Conservation (phyloP, 176 grass and related monocot genomes). For the Oryza brachyantha region DNA sequence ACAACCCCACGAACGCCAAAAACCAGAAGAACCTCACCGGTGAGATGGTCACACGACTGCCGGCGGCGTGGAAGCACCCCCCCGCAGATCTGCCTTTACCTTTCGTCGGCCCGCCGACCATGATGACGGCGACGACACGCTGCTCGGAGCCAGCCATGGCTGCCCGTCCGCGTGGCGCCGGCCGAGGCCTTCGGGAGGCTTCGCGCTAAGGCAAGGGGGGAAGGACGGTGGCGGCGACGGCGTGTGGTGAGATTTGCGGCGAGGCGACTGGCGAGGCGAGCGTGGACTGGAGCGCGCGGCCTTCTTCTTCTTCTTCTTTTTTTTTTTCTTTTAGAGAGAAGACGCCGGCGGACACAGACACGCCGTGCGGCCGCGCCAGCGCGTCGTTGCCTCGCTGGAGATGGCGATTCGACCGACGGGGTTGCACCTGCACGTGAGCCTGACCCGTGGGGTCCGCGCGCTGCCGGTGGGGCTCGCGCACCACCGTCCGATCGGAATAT, state of each 20-base stretch:
- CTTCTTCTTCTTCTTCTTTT: background rate
- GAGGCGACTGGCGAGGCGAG: conserved; percentile 15
- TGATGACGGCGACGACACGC: conserved; percentile 91
- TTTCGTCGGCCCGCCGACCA: conserved; percentile 98
- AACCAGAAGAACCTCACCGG: background rate
- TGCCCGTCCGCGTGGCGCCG: background rate
- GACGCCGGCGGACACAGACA: conserved; percentile 14
- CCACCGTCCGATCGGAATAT: background rate
- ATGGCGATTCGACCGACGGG: background rate
- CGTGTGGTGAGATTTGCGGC: conserved; percentile 37
- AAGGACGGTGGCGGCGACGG: background rate
- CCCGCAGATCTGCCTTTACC: conserved; percentile 53
- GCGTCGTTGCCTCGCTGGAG: background rate
- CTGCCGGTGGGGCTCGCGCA: background rate
- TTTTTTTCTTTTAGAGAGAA: background rate
- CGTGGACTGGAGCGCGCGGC: background rate
- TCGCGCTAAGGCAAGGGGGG: background rate
- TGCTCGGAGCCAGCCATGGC: conserved; percentile 75
- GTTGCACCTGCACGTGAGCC: background rate
- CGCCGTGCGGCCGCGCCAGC: too few species aligned
- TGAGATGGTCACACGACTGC: background rate
- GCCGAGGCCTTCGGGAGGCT: too few species aligned
- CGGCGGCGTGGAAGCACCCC: background rate
- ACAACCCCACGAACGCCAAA: background rate
- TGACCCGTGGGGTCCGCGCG: background rate